Base-by-base conservation (phyloP, 148 eudicot genomes). In the Persicaria maculosa region DNA sequence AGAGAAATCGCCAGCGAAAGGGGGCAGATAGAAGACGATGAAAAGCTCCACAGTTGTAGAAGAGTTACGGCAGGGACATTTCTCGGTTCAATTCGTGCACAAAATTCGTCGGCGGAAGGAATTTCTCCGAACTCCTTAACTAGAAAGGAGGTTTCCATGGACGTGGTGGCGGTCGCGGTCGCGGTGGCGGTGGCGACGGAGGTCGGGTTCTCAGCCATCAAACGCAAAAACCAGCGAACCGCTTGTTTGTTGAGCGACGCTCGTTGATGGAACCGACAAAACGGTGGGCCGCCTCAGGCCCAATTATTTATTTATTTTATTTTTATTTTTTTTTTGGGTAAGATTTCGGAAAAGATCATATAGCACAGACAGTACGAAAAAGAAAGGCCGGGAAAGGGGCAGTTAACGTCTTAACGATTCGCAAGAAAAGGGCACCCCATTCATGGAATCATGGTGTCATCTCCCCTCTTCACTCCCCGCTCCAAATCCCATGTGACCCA, bases 41-140 rank as follows among this genome's bases (percentile, higher is more conserved):
- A 22, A 61, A 8, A 11, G 4, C 11, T 7, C 46, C 7, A 5
- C 50, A 15, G 9, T 44, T 12, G 10, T 44, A 0, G 6, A 40
- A 6, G 52, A 73, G 10, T 80, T 86, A 90, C 98, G 40, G 86
- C 84, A 62, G 98, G 96, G 68, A 88, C 80, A 44, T 93, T 91
- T 72, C 62, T 80, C 4, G 88, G 79, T 77, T 91, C 97, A 62
- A 91, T 86, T 59, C 67, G 84, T 54, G 85, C 85, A 19, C 83
- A 76, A 25, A 91, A 93, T 20, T 86, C 86, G 65, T 84, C 78
- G 0, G 80, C 52, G 3, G 89, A 82, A 40, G 88, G 93, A 74
- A 72, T 50, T 46, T 79, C 73, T 44, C 84, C 78, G 76, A 83
- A 44, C 62, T 73, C 81, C 36, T 50, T 77, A n/a, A 89, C 73